Percentiles rank a stretch among this genome's conserved stretches.
Conservation (phyloP, 257 asterid species). For the Nicotiana paniculata region DNA sequence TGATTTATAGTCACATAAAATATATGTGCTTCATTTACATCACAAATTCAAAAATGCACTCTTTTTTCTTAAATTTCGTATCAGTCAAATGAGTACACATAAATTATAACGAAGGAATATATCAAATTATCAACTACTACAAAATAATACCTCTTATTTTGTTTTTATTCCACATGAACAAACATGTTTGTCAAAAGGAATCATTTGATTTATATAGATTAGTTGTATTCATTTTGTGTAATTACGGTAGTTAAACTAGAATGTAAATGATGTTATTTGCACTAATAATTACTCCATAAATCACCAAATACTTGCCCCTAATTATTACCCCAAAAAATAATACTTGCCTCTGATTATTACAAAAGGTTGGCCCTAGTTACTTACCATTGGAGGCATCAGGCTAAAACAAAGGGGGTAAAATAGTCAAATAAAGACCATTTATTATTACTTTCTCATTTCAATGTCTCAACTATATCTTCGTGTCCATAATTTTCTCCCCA, state of each 20-base stretch:
- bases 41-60: no score
- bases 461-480: constrained; percentile 6
- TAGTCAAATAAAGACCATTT: background rate
- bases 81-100: no score
- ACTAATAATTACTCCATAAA: background rate
- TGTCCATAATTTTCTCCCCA: constrained; percentile 5
- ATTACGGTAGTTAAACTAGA: background rate
- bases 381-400: background rate
- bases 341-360: no score
- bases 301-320: background rate
- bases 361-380: background rate
- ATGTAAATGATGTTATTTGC: background rate
- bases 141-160: no score
- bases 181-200: no score
- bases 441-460: background rate
- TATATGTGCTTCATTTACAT: no score
- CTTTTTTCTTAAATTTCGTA: no score
- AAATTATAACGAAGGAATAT: no score
- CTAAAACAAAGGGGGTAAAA: background rate
- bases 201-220: background rate
- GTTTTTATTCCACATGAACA: no score
- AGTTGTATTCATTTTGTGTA: background rate
- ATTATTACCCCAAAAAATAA: background rate
- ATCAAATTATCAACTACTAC: no score
- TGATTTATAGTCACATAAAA: no score